Base-by-base conservation (phyloP, 257 asterid genomes). In the Agastache rugosa region DNA sequence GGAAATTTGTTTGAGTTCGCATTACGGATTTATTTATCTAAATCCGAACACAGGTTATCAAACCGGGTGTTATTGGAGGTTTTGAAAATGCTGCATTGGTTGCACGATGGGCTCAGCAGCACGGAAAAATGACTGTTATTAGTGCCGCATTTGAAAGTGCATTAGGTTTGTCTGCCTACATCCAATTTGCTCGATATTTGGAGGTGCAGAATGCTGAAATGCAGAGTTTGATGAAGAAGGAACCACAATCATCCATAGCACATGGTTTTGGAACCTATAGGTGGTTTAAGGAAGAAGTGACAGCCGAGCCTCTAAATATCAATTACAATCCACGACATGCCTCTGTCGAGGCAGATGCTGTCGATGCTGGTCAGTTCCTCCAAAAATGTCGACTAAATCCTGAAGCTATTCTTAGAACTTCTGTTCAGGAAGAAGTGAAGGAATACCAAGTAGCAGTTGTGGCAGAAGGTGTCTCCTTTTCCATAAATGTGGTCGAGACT, bases 261-360 rank as follows among this genome's bases (percentile, higher is more conserved):
- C 99, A 95, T 51, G 99, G 99, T 63, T 94, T 95, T 31, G 98
- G 98, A 76, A 95, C 98, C 10, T 95, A 92, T 85, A 85, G 73
- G 75, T 95, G 99, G 99, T 86, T 95, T 73, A 81, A 82, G 79
- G 98, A 92, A 81, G 85, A 92, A 53, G 96, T 88, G 64, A 82
- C 88, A 17, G 42, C 59, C 7, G 78, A 77, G 79, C 84, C 90
- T 73, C 85, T 91, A 42, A 82, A 81, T 67, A 83, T 91, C 73
- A 73, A 41, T 61, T 42, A 67, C 75, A 82, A 79, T 81, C 80
- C 92, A 41, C 41, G 34, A 53, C 87, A 71, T 72, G 85, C 91
- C 76, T 84, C 65, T 68, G 80, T 81, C 11, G 90, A 77, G 79
- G 93, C 96, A 34, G 91, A 92, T 70, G 88, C 89, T 47, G 76